These are phyloP conservation scores for Phytophthora macrochlamydospora DNA, from an alignment of 352 stramenopile genomes.

Conservation along the genomic window DNA sequence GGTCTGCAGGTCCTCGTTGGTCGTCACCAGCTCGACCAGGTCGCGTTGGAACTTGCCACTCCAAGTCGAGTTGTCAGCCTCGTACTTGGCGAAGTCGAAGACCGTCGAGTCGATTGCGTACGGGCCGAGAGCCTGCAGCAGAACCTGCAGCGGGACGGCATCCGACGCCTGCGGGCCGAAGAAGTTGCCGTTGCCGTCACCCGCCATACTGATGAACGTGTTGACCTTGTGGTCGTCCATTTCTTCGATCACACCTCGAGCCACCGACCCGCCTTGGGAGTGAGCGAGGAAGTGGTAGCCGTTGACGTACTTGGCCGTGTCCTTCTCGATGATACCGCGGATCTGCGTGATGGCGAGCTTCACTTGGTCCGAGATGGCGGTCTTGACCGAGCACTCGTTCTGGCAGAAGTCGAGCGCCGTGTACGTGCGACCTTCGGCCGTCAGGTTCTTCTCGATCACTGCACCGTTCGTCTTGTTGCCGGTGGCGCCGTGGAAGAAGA, in stretches of 20 bases:
- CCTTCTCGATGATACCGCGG: slow-evolving; percentile 36
- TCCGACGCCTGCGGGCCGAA: slow-evolving; percentile 53
- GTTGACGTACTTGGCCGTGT: slow-evolving; percentile 36
- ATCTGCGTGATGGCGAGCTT: slow-evolving; percentile 56
- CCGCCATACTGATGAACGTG: slow-evolving; percentile 55
- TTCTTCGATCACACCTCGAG: slow-evolving; percentile 54
- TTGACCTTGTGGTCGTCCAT: slow-evolving; percentile 65
- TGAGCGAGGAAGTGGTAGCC: slow-evolving; percentile 62
- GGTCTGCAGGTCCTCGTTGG: slow-evolving; percentile 30
- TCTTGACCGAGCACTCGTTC: slow-evolving; percentile 40
- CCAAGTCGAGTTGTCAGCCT: slow-evolving; percentile 11
- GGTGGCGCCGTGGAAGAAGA: slow-evolving; percentile 62
- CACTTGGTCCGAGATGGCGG: slow-evolving; percentile 44
- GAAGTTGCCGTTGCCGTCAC: slow-evolving; percentile 59
- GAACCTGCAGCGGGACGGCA: slow-evolving; percentile 35
- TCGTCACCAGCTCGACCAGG: slow-evolving; percentile 37
- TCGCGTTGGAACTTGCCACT: slow-evolving; percentile 51
- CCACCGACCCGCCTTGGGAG: slow-evolving; percentile 54
- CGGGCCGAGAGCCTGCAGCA: slow-evolving; percentile 42
- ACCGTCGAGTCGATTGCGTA: slow-evolving; percentile 33
- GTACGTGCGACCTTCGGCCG: slow-evolving; percentile 43
- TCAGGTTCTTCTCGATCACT: slow-evolving; percentile 46
- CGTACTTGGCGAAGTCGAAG: slow-evolving; percentile 48
- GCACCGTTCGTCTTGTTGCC: slow-evolving; percentile 38
- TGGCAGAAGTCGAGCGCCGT: slow-evolving; percentile 54